A percentile compares a stretch with the other conserved stretches of the same genome.
Conservation (phyloP, 2,329 filamentous ascomycete species). For the Shiraia bambusicola region DNA sequence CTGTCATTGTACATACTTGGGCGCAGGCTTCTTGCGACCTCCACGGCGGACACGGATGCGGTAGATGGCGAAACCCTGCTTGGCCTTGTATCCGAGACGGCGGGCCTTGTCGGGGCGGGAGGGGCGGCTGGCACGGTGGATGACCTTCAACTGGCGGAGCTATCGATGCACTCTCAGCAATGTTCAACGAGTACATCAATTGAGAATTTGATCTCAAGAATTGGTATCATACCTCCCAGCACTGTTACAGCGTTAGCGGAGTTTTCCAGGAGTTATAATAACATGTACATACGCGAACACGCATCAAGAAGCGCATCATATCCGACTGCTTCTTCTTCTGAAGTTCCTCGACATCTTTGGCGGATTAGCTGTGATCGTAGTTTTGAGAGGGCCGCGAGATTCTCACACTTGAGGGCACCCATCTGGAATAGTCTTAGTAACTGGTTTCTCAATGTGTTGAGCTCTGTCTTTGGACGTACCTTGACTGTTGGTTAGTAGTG, state of each 20-base stretch:
- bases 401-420: conserved; percentile 91
- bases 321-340: conserved; percentile 99
- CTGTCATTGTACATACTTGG: conserved; percentile 57
- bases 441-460: conserved; percentile 2
- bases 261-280: conserved; percentile 8
- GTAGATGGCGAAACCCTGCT: conserved; percentile 99
- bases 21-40: conserved; percentile 94
- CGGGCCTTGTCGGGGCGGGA: conserved; percentile 99
- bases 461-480: conserved; percentile 20
- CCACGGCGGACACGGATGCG: conserved; percentile 96
- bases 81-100: conserved; percentile 99
- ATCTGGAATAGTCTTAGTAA: conserved; percentile 59
- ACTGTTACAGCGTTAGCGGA: conserved; percentile 49
- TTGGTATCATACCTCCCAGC: conserved; percentile 83
- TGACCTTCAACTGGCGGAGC: conserved; percentile 99
- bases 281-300: conserved; percentile 55
- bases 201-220: conserved; percentile 29
- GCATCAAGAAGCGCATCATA: conserved; percentile 99
- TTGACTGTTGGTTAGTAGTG: conserved; percentile 42
- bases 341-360: conserved; percentile 85
- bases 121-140: conserved; percentile 97
- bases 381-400: conserved; percentile 2
- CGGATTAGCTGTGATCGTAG: conserved; percentile 44
- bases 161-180: conserved; percentile 99
- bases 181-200: conserved; percentile 92